Evolutionary conservation across 2,329 filamentous ascomycete species (phyloP).

Genomic region (Colletotrichum filicis): DNA sequence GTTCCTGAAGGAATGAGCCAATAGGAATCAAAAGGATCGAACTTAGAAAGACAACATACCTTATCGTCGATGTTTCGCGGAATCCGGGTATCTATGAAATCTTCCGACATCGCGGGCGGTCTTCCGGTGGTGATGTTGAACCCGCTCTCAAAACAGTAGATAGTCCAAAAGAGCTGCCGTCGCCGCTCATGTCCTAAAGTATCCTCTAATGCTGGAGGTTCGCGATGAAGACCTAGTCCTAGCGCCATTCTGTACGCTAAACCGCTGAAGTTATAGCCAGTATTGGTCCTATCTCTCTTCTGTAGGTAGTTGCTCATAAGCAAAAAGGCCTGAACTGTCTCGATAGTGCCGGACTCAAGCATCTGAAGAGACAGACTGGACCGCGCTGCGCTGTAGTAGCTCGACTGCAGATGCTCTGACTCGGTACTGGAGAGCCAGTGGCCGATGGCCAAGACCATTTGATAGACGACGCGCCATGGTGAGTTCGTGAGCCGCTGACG

Average conservation of each 20-base stretch:
- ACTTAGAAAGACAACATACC: constrained; percentile 37
- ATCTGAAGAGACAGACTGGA: constrained; percentile 52
- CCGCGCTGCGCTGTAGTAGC: constrained; percentile 43
- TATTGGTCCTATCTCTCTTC: constrained; percentile 62
- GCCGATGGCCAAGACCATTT: constrained; percentile 50
- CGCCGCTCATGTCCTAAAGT: constrained; percentile 48
- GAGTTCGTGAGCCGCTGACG: constrained; percentile 7
- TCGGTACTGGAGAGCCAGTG: constrained; percentile 46
- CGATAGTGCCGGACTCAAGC: constrained; percentile 57
- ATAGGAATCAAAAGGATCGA: too few relatives aligned
- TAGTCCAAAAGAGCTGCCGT: constrained; percentile 49
- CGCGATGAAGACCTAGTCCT: constrained; percentile 61
- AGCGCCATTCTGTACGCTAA: constrained; percentile 61
- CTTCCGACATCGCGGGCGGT: constrained; percentile 52
- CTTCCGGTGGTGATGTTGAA: constrained; percentile 60
- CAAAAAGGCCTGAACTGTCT: constrained; percentile 56
- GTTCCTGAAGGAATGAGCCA: background rate
- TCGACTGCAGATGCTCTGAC: constrained; percentile 12
- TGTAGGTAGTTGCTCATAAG: constrained; percentile 61
- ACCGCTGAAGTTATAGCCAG: constrained; percentile 63
- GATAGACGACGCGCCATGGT: constrained; percentile 39
- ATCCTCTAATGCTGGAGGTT: constrained; percentile 47
- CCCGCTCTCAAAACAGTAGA: constrained; percentile 58
- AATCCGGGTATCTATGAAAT: constrained; percentile 53
- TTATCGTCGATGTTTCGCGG: constrained; percentile 57